Base-by-base conservation (phyloP, 139 green algal species). In the Chlorella sp. region DNA sequence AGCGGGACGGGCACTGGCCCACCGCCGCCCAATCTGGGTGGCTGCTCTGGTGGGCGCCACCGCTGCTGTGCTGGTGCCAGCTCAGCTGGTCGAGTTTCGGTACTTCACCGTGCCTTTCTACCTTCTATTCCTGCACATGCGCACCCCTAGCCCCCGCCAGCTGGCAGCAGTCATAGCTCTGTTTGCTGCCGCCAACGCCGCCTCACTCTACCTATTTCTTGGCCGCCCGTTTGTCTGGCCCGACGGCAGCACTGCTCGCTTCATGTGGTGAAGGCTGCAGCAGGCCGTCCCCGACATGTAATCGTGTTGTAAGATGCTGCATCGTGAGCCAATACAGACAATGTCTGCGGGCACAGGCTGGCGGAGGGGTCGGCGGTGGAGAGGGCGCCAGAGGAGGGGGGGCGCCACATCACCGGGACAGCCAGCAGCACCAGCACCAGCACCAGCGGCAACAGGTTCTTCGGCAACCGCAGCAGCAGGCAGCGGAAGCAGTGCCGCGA, bases 81-180 rank as follows among this genome's bases (percentile, higher is more conserved):
- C 97, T 0, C 94, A 94, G 90, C 93, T 99, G 75, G 22, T 99
- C 4, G 97, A 99, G 92, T 93, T 97, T 48, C 95, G 97, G 73
- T 99, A 99, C 90, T 99, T 97, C 90, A 97, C 94, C 0, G 83
- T 96, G 0, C 92, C 95, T 3, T 92, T 96, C 64, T 76, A 95
- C 76, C 64, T 98, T 21, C 26, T 93, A 2, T 86, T 94, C 57
- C 86, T 99, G 40, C 94, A 97, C 85, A 83, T 95, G 80, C 78
- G 64, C 7, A 26, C 39, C 0, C 83, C 83, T 19, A 81, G 39
- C 14, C 32, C 73, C 1, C 26, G 28, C 34, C 16, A 60, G 40
- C 81, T 91, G 75, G 60, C 87, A 1, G 32, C 78, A 14, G 87
- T 87, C 11, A 16, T 90, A 0, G 85, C 73, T 11, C 68, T 57